These are phyloP conservation scores for Paraphaeosphaeria minitans DNA, from an alignment of 2,329 filamentous ascomycete genomes.

Conservation along the genomic window DNA sequence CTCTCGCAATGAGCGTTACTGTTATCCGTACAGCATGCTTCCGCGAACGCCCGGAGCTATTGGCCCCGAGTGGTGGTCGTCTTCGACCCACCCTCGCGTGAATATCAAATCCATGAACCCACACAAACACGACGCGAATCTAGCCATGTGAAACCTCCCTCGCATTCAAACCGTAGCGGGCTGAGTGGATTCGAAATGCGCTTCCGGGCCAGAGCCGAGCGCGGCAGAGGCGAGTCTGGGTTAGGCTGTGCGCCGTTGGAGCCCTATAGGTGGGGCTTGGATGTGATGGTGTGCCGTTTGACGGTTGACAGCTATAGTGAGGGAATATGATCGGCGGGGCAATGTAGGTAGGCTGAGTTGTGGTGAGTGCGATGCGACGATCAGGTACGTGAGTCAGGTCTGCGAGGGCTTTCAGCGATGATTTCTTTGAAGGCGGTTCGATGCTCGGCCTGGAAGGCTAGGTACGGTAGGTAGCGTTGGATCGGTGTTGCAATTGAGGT, in stretches of 20 bases:
- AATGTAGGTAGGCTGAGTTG: too few relatives aligned
- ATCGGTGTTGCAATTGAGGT: too few relatives aligned
- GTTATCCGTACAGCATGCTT: neutral
- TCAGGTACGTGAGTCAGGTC: too few relatives aligned
- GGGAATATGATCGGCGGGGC: too few relatives aligned
- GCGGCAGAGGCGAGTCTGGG: neutral
- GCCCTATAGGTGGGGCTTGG: slow-evolving; percentile 1
- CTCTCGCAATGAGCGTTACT: neutral
- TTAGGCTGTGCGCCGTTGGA: neutral
- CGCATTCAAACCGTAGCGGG: neutral
- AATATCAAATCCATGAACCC: neutral
- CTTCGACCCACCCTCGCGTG: neutral
- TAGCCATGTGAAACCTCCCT: neutral
- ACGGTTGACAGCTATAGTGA: too few relatives aligned
- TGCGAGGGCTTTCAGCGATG: too few relatives aligned
- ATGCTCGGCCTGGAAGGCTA: too few relatives aligned
- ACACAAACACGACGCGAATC: neutral
- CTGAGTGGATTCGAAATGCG: neutral
- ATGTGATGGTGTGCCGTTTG: too few relatives aligned
- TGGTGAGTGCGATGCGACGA: too few relatives aligned
- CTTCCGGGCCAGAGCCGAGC: neutral
- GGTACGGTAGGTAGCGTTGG: too few relatives aligned
- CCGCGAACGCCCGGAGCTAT: neutral
- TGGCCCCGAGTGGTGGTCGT: neutral
- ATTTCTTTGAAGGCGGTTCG: too few relatives aligned